Percentiles rank a stretch among this genome's conserved stretches.
Conservation (phyloP, 2,329 filamentous ascomycete genomes). For the Colletotrichum musicola region DNA sequence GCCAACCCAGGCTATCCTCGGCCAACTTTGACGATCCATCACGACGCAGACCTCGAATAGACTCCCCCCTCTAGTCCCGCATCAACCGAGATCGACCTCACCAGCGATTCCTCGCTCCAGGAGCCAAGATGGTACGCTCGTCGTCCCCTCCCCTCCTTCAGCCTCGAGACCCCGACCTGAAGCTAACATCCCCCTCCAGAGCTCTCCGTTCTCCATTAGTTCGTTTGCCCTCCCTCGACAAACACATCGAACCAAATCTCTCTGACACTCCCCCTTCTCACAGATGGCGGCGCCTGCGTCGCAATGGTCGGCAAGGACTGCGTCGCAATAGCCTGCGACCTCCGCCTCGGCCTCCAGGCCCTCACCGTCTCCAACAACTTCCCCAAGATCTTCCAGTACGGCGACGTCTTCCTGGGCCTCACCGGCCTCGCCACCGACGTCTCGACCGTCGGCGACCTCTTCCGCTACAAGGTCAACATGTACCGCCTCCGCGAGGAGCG, state of each 20-base stretch:
- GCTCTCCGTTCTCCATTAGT: slow-evolving; percentile 97
- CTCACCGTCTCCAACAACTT: slow-evolving; percentile 99
- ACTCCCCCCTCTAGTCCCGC: background rate
- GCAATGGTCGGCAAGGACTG: slow-evolving; percentile 99
- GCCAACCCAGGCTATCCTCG: slow-evolving; percentile 22
- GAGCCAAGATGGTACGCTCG: slow-evolving; percentile 43
- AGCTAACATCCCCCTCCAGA: slow-evolving; percentile 65
- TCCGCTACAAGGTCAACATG: slow-evolving; percentile 99
- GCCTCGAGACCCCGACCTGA: slow-evolving; percentile 42
- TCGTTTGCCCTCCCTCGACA: slow-evolving; percentile 50
- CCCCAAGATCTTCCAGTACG: slow-evolving; percentile 99
- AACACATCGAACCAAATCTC: slow-evolving; percentile 33
- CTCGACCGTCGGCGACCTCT: slow-evolving; percentile 92
- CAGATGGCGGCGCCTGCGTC: slow-evolving; percentile 91
- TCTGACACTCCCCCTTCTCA: slow-evolving; percentile 37
- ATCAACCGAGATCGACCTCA: slow-evolving; percentile 2
- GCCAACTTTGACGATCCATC: slow-evolving; percentile 21
- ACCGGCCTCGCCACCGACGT: slow-evolving; percentile 98
- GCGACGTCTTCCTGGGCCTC: slow-evolving; percentile 93
- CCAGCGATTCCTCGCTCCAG: slow-evolving; percentile 31
- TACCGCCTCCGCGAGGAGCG: slow-evolving; percentile 99
- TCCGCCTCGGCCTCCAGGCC: slow-evolving; percentile 95
- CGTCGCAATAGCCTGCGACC: slow-evolving; percentile 98
- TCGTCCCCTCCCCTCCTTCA: slow-evolving; percentile 28
- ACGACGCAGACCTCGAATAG: slow-evolving; percentile 8